A percentile compares a stretch with the other conserved stretches of the same genome.
These are phyloP conservation scores for Candida dendrica DNA, from an alignment of 805 yeast genomes.

Conservation along the genomic window DNA sequence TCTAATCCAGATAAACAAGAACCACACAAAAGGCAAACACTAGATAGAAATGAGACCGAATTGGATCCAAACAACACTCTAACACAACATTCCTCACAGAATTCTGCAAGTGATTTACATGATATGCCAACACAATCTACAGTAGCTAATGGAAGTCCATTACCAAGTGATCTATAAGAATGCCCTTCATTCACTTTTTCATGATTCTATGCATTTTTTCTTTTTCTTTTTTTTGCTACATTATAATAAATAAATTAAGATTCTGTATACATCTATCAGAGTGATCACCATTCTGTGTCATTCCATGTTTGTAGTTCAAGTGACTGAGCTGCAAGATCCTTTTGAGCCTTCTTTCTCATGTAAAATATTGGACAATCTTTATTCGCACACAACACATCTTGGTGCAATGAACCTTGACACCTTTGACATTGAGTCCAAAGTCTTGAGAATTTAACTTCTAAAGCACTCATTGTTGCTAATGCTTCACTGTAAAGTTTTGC, in stretches of 20 bases:
- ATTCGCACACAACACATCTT: conserved; percentile 90
- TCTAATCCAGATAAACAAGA: not conserved
- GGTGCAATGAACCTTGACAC: conserved; percentile 93
- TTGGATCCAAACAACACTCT: not conserved
- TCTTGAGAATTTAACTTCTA: conserved; percentile 78
- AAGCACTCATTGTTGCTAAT: conserved; percentile 66
- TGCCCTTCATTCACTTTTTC: too few species aligned
- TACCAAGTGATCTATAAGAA: not conserved
- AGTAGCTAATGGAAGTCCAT: not conserved
- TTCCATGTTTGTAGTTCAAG: conserved; percentile 34
- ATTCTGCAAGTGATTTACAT: not conserved
- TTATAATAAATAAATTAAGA: not conserved
- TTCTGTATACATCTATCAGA: not conserved
- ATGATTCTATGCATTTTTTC: too few species aligned
- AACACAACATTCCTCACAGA: not conserved
- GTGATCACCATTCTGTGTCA: conserved; percentile 19
- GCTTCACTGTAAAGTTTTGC: conserved; percentile 80
- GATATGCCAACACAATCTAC: not conserved
- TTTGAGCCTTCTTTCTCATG: conserved; percentile 65
- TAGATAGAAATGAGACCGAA: not conserved
- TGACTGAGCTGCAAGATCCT: conserved; percentile 32
- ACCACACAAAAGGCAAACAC: not conserved
- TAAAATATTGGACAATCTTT: conserved; percentile 97
- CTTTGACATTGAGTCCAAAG: conserved; percentile 98
- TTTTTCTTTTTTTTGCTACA: not conserved